phyloP scores from a whole-genome alignment of 768 basidiomycete species.

The Boletus pseudopeckii region DNA sequence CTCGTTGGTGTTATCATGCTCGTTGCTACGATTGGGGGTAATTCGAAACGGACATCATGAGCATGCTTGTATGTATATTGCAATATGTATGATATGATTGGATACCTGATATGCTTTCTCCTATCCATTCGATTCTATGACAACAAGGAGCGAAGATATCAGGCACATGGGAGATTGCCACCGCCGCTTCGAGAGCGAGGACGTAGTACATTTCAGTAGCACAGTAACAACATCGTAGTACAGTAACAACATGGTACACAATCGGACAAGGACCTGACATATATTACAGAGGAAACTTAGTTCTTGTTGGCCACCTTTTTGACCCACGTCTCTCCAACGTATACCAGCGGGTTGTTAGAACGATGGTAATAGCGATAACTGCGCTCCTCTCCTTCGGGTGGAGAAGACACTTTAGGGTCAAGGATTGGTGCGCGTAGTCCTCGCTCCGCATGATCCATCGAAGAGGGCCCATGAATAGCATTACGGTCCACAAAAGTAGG shows the following conservation, averaged over 20 bases:
- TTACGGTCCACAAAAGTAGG: slow-evolving; percentile 16
- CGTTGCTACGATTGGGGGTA: slow-evolving; percentile 15
- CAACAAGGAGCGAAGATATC: background rate
- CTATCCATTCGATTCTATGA: background rate
- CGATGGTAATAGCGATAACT: slow-evolving; percentile 9
- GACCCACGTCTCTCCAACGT: slow-evolving; percentile 21
- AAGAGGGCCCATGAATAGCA: background rate
- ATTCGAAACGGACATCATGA: slow-evolving; percentile 17
- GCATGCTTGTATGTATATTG: background rate
- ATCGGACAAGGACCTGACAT: no score
- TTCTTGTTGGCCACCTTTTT: slow-evolving; percentile 8
- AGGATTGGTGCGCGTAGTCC: background rate
- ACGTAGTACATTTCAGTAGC: no score
- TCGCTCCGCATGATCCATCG: slow-evolving; percentile 3
- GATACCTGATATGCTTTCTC: background rate
- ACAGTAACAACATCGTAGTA: no score
- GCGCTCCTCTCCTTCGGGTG: slow-evolving; percentile 16
- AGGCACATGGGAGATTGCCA: no score
- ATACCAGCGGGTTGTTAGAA: background rate
- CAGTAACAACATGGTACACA: no score
- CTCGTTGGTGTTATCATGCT: slow-evolving; percentile 28
- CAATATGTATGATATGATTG: background rate
- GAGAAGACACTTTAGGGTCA: slow-evolving; percentile 1
- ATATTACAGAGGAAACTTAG: no score
- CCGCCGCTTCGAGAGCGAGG: no score